Conservation (phyloP, 805 yeast species). For the Candida khao-thaluensis region DNA sequence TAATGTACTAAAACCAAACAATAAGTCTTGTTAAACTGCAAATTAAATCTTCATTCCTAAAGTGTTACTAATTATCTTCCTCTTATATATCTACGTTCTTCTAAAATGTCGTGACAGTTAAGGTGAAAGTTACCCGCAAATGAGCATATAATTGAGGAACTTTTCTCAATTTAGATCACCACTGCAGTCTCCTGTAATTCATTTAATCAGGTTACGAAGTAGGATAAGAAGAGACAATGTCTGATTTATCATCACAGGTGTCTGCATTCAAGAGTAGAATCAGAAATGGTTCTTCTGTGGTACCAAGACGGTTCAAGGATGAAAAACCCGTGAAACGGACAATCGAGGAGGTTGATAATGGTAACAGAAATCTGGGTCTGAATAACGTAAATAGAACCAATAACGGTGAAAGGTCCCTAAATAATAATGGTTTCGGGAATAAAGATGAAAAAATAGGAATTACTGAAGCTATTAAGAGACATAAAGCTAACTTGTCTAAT, state of each 20-base stretch:
- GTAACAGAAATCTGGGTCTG: background rate
- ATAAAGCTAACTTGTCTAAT: constrained; percentile 20
- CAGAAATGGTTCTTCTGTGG: constrained; percentile 44
- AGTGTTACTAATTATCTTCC: no score
- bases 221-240: constrained; percentile 20
- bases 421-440: constrained; percentile 7
- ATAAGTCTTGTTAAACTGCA: no score
- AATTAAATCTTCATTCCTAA: no score
- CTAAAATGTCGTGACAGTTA: background rate
- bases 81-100: no score
- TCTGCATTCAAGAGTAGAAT: constrained; percentile 47
- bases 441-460: constrained; percentile 12
- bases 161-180: no score
- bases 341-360: constrained; percentile 5
- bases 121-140: constrained; percentile 1
- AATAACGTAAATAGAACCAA: background rate
- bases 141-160: background rate
- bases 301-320: constrained; percentile 25
- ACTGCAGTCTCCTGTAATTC: constrained; percentile 2
- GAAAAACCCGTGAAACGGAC: constrained; percentile 9
- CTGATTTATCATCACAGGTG: constrained; percentile 43
- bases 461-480: constrained; percentile 37
- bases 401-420: constrained; percentile 1
- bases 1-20: no score
- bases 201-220: background rate